A percentile compares a stretch with the other conserved stretches of the same genome.
phyloP scores from a whole-genome alignment of 495 filamentous ascomycete genomes.

The Aspergillus panamensis region DNA sequence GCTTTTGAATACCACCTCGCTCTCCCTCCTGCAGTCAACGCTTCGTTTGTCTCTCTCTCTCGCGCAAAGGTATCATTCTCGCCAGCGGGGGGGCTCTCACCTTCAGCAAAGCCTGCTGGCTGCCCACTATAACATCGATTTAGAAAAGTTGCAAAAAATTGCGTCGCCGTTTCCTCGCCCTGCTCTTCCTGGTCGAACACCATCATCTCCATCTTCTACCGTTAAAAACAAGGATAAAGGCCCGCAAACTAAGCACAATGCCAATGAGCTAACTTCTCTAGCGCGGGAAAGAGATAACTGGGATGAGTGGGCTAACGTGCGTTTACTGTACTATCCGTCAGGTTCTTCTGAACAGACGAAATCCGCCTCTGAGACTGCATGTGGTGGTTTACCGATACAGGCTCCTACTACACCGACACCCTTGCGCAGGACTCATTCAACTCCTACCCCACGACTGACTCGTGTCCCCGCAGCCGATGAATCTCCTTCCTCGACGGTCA shows the following conservation, averaged over 20 bases:
- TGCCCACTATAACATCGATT: slow-evolving; percentile 90
- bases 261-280: slow-evolving; percentile 73
- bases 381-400: slow-evolving; percentile 28
- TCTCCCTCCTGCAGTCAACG: slow-evolving; percentile 67
- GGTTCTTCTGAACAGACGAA: slow-evolving; percentile 31
- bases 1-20: slow-evolving; percentile 80
- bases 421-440: slow-evolving; percentile 45
- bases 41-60: slow-evolving; percentile 76
- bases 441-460: slow-evolving; percentile 51
- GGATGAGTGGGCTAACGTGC: slow-evolving; percentile 68
- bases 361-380: slow-evolving; percentile 26
- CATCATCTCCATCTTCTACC: slow-evolving; percentile 46
- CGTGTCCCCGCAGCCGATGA: slow-evolving; percentile 54
- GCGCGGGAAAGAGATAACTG: slow-evolving; percentile 54
- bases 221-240: slow-evolving; percentile 74
- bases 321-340: slow-evolving; percentile 60
- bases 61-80: slow-evolving; percentile 87
- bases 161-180: slow-evolving; percentile 79
- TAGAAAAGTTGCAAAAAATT: slow-evolving; percentile 80
- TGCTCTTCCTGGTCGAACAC: slow-evolving; percentile 34
- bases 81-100: slow-evolving; percentile 63
- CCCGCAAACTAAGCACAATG: slow-evolving; percentile 48
- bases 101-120: slow-evolving; percentile 70
- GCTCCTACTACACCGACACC: slow-evolving; percentile 51
- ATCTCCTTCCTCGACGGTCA: slow-evolving; percentile 30